These are phyloP conservation scores for Torulaspora maleeae DNA, from an alignment of 805 yeast genomes.

Conservation along the genomic window DNA sequence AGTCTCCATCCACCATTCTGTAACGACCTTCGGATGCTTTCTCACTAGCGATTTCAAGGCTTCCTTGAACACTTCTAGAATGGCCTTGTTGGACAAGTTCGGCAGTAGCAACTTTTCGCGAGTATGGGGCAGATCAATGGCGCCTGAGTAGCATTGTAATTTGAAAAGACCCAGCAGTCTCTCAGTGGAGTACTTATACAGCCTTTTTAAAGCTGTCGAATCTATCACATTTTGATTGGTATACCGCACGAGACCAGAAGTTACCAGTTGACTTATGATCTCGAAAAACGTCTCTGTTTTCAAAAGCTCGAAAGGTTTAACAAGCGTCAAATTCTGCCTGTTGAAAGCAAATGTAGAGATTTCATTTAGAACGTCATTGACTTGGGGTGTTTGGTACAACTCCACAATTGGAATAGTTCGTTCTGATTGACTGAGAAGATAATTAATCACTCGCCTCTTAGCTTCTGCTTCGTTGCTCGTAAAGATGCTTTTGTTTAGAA, in stretches of 20 bases:
- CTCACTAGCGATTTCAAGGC: slow-evolving; percentile 5
- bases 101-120: slow-evolving; percentile 8
- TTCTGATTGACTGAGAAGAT: not conserved
- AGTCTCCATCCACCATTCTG: slow-evolving; percentile 25
- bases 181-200: slow-evolving; percentile 12
- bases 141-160: slow-evolving; percentile 16
- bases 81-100: slow-evolving; percentile 9
- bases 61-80: slow-evolving; percentile 16
- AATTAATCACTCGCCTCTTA: slow-evolving; percentile 3
- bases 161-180: slow-evolving; percentile 14
- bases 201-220: slow-evolving; percentile 7
- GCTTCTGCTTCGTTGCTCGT: slow-evolving; percentile 7
- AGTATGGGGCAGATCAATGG: slow-evolving; percentile 9
- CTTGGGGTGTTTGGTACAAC: slow-evolving; percentile 5
- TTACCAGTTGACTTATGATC: slow-evolving; percentile 2
- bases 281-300: slow-evolving; percentile 9
- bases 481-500: not conserved
- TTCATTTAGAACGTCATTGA: slow-evolving; percentile 4
- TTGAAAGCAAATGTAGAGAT: slow-evolving; percentile 6
- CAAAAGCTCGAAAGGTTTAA: slow-evolving; percentile 9
- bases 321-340: slow-evolving; percentile 8
- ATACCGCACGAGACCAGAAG: slow-evolving; percentile 8
- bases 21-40: slow-evolving; percentile 6
- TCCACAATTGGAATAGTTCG: slow-evolving; percentile 4
- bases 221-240: slow-evolving; percentile 13